A percentile compares a stretch with the other conserved stretches of the same genome.
phyloP scores from a whole-genome alignment of 805 yeast genomes.

The Starmerella cellae region DNA sequence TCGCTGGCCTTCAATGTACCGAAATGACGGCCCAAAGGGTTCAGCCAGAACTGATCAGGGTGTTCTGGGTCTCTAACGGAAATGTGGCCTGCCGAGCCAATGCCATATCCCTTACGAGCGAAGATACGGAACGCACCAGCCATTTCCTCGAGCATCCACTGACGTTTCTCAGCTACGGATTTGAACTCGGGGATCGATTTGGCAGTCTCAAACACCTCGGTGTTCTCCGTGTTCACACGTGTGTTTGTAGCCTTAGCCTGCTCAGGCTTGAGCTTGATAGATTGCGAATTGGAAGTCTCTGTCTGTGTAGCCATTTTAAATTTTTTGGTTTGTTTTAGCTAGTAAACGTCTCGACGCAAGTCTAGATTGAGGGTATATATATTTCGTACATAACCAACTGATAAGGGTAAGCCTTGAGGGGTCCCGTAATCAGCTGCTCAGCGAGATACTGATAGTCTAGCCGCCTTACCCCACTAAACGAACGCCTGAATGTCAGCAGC shows the following conservation, averaged over 20 bases:
- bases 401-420: no score
- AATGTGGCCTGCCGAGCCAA: conserved; percentile 78
- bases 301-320: conserved; percentile 2
- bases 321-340: background rate
- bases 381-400: no score
- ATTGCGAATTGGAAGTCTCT: background rate
- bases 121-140: conserved; percentile 77
- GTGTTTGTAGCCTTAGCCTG: background rate
- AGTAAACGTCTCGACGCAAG: no score
- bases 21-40: conserved; percentile 74
- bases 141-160: conserved; percentile 41
- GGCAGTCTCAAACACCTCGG: conserved; percentile 5
- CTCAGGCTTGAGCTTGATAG: background rate
- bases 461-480: no score
- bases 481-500: no score
- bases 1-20: conserved; percentile 45
- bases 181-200: conserved; percentile 16
- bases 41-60: conserved; percentile 76
- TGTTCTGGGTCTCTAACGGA: conserved; percentile 74
- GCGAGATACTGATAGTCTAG: no score
- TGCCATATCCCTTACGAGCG: conserved; percentile 62
- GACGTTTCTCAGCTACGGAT: conserved; percentile 17
- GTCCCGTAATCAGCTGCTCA: no score
- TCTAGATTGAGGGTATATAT: no score
- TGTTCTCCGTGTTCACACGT: conserved; percentile 10